These are phyloP conservation scores for Sugiyamaella americana DNA, from an alignment of 805 yeast species.

Conservation along the genomic window DNA sequence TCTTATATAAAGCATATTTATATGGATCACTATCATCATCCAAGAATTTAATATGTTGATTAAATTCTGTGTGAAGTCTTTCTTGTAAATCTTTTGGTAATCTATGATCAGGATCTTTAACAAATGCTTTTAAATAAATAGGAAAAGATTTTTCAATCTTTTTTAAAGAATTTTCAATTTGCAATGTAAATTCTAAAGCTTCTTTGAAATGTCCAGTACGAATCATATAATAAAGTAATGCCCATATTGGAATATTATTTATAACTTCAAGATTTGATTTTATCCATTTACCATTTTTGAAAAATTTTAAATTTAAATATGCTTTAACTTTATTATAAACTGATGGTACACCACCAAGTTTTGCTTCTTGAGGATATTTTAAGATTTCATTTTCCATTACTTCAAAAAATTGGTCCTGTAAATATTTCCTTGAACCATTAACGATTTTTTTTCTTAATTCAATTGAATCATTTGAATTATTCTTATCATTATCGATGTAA, in stretches of 20 bases:
- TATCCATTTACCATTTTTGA: slow-evolving; percentile 43
- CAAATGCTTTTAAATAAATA: slow-evolving; percentile 65
- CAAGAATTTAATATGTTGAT: slow-evolving; percentile 65
- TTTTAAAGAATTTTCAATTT: slow-evolving; percentile 65
- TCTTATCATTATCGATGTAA: slow-evolving; percentile 24
- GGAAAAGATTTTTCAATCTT: slow-evolving; percentile 84
- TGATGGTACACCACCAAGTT: slow-evolving; percentile 62
- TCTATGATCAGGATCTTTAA: slow-evolving; percentile 45
- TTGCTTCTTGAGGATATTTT: slow-evolving; percentile 42
- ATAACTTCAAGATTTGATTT: slow-evolving; percentile 53
- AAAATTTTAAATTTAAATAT: slow-evolving; percentile 46
- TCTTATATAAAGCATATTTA: slow-evolving; percentile 82
- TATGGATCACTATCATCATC: slow-evolving; percentile 76
- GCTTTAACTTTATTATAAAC: slow-evolving; percentile 65
- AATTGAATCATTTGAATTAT: slow-evolving; percentile 30
- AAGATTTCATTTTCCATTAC: slow-evolving; percentile 62
- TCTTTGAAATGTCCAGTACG: slow-evolving; percentile 80
- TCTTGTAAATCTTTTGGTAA: slow-evolving; percentile 64
- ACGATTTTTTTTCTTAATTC: slow-evolving; percentile 41
- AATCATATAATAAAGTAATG: slow-evolving; percentile 72
- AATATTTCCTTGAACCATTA: slow-evolving; percentile 48
- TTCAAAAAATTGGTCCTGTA: slow-evolving; percentile 73
- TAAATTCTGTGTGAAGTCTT: slow-evolving; percentile 71
- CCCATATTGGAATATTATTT: slow-evolving; percentile 93
- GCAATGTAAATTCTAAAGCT: slow-evolving; percentile 61